phyloP scores from a whole-genome alignment of 2,329 filamentous ascomycete species.

The Sarocladium oryzae region DNA sequence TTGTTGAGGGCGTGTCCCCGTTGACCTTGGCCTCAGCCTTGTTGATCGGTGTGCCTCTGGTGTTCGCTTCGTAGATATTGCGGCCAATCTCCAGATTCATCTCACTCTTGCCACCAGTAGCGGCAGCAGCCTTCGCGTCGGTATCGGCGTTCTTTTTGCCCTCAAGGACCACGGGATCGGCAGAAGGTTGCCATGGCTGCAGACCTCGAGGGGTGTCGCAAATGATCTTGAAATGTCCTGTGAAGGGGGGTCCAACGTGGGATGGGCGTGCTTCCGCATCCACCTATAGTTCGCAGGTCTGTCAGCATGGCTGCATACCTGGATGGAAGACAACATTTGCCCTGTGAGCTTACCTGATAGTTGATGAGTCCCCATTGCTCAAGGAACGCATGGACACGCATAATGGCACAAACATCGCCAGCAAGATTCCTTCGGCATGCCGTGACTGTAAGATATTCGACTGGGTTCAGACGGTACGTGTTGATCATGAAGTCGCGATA shows the following conservation, averaged over 20 bases:
- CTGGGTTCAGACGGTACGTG: slow-evolving; percentile 91
- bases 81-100: slow-evolving; percentile 88
- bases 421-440: slow-evolving; percentile 92
- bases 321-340: not conserved
- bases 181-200: slow-evolving; percentile 88
- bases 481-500: slow-evolving; percentile 99
- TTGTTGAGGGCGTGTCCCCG: slow-evolving; percentile 62
- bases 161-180: slow-evolving; percentile 61
- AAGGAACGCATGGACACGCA: slow-evolving; percentile 95
- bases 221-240: slow-evolving; percentile 92
- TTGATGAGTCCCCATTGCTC: slow-evolving; percentile 99
- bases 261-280: slow-evolving; percentile 93
- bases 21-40: slow-evolving; percentile 67
- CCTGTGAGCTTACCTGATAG: slow-evolving; percentile 69
- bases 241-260: slow-evolving; percentile 92
- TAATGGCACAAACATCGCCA: slow-evolving; percentile 96
- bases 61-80: slow-evolving; percentile 90
- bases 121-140: slow-evolving; percentile 63
- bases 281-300: slow-evolving; percentile 53
- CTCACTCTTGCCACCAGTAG: slow-evolving; percentile 65
- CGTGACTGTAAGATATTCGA: slow-evolving; percentile 94
- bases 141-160: slow-evolving; percentile 60
- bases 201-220: slow-evolving; percentile 92
- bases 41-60: slow-evolving; percentile 67
- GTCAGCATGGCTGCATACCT: not conserved